Conservation (phyloP, 2,329 filamentous ascomycete species). For the Periconia macrospinosa region DNA sequence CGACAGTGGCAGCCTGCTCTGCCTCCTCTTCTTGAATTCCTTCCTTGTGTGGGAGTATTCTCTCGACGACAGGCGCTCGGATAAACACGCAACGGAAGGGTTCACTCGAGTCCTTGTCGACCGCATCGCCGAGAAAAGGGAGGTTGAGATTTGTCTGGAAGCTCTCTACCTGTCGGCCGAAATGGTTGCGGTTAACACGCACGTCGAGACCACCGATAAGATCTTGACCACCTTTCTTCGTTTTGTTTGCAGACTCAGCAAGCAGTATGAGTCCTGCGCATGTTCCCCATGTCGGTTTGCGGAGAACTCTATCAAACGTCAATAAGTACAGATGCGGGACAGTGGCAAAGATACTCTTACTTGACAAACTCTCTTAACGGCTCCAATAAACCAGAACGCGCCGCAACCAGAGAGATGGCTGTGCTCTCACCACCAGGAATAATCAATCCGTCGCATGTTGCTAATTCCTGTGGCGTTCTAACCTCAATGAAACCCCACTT, state of each 20-base stretch:
- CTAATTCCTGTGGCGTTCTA: constrained; percentile 71
- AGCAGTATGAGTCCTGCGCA: constrained; percentile 93
- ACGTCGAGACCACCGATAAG: constrained; percentile 91
- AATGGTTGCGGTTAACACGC: constrained; percentile 90
- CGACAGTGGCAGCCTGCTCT: constrained; percentile 53
- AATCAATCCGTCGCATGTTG: constrained; percentile 77
- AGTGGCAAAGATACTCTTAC: constrained; percentile 52
- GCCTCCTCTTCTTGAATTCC: constrained; percentile 57
- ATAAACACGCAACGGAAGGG: constrained; percentile 89
- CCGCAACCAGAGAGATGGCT: constrained; percentile 85
- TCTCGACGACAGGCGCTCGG: constrained; percentile 88
- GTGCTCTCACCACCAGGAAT: constrained; percentile 96
- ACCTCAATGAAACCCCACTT: constrained; percentile 74
- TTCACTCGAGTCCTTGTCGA: constrained; percentile 30
- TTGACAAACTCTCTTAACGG: constrained; percentile 90
- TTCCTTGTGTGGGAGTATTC: constrained; percentile 61
- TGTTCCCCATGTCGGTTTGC: constrained; percentile 91
- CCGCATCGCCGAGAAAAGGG: constrained; percentile 61
- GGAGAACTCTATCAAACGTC: constrained; percentile 61
- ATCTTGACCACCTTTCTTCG: constrained; percentile 89
- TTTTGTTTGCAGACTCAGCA: constrained; percentile 81
- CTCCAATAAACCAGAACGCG: constrained; percentile 77
- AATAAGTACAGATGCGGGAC: constrained; percentile 14
- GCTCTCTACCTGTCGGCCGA: constrained; percentile 89
- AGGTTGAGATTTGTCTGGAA: constrained; percentile 78